Percentiles rank a stretch among this genome's conserved stretches.
Evolutionary conservation across 2,329 filamentous ascomycete genomes (phyloP).

Genomic region (Colletotrichum eremochloae): DNA sequence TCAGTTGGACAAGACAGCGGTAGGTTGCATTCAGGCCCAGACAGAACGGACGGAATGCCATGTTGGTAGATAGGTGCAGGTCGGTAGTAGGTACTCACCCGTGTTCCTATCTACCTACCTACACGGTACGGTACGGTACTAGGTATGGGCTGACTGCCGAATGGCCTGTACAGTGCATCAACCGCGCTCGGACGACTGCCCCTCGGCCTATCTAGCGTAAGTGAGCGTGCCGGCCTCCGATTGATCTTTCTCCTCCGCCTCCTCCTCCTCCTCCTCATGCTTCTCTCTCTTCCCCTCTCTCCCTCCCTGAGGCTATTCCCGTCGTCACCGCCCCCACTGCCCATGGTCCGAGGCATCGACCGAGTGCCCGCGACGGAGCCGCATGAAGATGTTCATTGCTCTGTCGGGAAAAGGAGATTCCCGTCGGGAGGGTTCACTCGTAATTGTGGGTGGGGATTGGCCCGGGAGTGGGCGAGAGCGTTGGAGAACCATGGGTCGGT

Average conservation of each 20-base stretch:
- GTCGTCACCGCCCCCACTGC: neutral
- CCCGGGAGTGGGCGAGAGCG: conserved; percentile 4
- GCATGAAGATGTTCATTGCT: conserved; percentile 6
- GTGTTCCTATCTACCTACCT: too few relatives aligned
- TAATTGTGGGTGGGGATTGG: conserved; percentile 32
- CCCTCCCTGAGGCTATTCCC: conserved; percentile 13
- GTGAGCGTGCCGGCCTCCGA: neutral
- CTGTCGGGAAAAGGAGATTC: neutral
- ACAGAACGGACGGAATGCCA: neutral
- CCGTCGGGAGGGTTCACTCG: conserved; percentile 8
- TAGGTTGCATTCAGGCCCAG: too few relatives aligned
- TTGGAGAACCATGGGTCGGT: conserved; percentile 36
- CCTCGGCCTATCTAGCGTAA: neutral
- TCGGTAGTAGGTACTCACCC: too few relatives aligned
- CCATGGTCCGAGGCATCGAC: neutral
- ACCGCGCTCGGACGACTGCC: conserved; percentile 18
- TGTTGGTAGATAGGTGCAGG: too few relatives aligned
- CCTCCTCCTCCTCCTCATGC: too few relatives aligned
- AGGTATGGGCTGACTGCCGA: too few relatives aligned
- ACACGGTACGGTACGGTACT: too few relatives aligned
- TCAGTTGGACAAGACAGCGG: too few relatives aligned
- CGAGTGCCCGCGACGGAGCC: conserved; percentile 26
- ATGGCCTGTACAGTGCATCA: conserved; percentile 13
- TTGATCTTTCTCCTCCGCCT: too few relatives aligned
- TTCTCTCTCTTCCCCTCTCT: neutral